Evolutionary conservation across 805 yeast genomes (phyloP).

Genomic region (Saccharomycopsis oosterbeekiorum): DNA sequence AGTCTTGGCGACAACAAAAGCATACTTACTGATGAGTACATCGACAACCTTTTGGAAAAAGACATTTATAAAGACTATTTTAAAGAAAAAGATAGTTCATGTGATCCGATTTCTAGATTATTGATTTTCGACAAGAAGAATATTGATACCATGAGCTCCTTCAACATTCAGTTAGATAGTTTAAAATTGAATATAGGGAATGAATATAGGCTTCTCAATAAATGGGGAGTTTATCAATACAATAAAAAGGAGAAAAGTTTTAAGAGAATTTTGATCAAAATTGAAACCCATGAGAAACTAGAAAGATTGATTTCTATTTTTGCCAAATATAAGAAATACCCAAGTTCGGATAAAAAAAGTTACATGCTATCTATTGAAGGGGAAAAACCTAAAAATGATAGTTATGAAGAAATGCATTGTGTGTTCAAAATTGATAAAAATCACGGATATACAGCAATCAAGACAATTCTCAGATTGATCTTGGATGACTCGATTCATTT

Average conservation of each 20-base stretch:
- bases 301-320: conserved; percentile 1
- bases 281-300: background rate
- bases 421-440: conserved; percentile 3
- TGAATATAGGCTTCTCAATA: conserved; percentile 1
- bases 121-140: background rate
- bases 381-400: background rate
- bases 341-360: background rate
- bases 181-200: conserved; percentile 8
- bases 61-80: background rate
- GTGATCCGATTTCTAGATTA: background rate
- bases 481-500: conserved; percentile 1
- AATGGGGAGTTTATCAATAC: conserved; percentile 3
- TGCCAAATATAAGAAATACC: background rate
- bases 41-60: background rate
- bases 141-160: background rate
- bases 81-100: background rate
- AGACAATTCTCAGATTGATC: conserved; percentile 6
- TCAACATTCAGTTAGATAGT: conserved; percentile 5
- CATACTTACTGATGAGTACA: background rate
- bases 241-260: background rate
- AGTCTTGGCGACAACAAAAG: background rate
- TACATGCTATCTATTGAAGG: background rate
- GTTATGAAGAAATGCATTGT: background rate
- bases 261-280: background rate
- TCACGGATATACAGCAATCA: conserved; percentile 6